phyloP scores from a whole-genome alignment of 441 rosid genomes.

The Melastoma candidum region DNA sequence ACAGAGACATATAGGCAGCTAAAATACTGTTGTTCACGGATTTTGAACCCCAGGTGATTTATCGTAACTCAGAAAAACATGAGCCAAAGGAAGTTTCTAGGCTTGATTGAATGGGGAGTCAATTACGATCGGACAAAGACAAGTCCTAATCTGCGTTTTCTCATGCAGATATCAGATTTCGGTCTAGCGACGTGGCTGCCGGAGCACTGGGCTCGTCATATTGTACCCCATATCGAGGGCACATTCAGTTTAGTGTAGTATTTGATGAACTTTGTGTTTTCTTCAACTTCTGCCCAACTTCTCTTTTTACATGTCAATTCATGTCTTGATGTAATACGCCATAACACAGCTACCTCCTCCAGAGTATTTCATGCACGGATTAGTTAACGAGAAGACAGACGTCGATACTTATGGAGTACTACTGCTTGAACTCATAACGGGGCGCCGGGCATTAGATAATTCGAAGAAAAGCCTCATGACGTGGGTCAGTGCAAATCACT shows the following conservation, averaged over 20 bases:
- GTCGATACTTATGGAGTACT: constrained; percentile 85
- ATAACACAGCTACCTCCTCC: constrained; percentile 71
- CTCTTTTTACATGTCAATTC: constrained; percentile 1
- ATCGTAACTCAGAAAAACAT: constrained; percentile 2
- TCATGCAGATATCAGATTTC: constrained; percentile 71
- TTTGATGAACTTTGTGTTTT: background rate
- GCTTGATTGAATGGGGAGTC: no score
- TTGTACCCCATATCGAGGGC: constrained; percentile 73
- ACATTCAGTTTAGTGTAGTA: constrained; percentile 64
- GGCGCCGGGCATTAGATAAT: constrained; percentile 67
- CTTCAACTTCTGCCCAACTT: background rate
- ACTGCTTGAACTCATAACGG: constrained; percentile 72
- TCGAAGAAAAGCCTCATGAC: constrained; percentile 78
- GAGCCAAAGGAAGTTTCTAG: no score
- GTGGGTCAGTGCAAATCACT: constrained; percentile 51
- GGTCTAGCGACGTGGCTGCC: constrained; percentile 94
- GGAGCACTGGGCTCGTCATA: constrained; percentile 88
- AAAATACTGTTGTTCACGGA: constrained; percentile 78
- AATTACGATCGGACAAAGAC: background rate
- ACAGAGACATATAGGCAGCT: constrained; percentile 87
- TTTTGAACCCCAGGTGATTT: constrained; percentile 65
- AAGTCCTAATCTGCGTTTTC: background rate
- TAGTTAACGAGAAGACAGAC: constrained; percentile 83
- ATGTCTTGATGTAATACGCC: background rate
- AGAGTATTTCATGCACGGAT: constrained; percentile 88